Conservation (phyloP, 441 rosid species). For the Melastoma candidum region DNA sequence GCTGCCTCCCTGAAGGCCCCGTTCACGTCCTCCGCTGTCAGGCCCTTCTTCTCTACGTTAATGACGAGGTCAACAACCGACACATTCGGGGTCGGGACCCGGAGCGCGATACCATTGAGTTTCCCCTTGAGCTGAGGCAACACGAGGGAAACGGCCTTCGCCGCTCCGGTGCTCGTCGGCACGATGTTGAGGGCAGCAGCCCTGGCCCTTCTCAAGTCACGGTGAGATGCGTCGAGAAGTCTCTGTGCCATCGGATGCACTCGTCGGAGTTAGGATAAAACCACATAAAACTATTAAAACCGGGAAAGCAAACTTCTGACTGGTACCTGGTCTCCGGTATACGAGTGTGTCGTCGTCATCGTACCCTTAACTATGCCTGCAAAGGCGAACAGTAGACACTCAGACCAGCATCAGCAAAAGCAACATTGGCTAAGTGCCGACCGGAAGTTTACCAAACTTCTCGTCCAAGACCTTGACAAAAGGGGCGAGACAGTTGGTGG, state of each 20-base stretch:
- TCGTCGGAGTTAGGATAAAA: not conserved
- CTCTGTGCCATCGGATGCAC: slow-evolving; percentile 35
- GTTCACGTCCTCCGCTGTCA: slow-evolving; percentile 81
- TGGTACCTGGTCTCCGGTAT: slow-evolving; percentile 93
- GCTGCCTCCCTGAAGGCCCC: slow-evolving; percentile 90
- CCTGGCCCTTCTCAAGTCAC: slow-evolving; percentile 96
- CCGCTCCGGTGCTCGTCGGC: slow-evolving; percentile 99
- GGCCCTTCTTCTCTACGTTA: slow-evolving; percentile 76
- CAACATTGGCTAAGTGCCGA: not conserved
- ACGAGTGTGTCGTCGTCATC: slow-evolving; percentile 98
- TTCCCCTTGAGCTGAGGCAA: slow-evolving; percentile 93
- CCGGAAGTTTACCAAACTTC: slow-evolving; percentile 56
- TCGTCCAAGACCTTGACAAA: slow-evolving; percentile 85
- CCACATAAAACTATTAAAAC: not conserved
- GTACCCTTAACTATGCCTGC: slow-evolving; percentile 97
- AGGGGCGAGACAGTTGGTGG: slow-evolving; percentile 94
- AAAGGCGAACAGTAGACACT: slow-evolving; percentile 1
- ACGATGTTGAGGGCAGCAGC: slow-evolving; percentile 97
- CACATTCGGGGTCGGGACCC: slow-evolving; percentile 95
- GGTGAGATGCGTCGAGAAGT: slow-evolving; percentile 92
- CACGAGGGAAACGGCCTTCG: slow-evolving; percentile 95
- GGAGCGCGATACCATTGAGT: slow-evolving; percentile 93
- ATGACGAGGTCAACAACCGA: slow-evolving; percentile 91
- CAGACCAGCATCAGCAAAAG: not conserved
- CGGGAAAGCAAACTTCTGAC: not conserved